Percentiles rank a stretch among this genome's conserved stretches.
Conservation (phyloP, 768 basidiomycete species). For the Pleurotus platypus region DNA sequence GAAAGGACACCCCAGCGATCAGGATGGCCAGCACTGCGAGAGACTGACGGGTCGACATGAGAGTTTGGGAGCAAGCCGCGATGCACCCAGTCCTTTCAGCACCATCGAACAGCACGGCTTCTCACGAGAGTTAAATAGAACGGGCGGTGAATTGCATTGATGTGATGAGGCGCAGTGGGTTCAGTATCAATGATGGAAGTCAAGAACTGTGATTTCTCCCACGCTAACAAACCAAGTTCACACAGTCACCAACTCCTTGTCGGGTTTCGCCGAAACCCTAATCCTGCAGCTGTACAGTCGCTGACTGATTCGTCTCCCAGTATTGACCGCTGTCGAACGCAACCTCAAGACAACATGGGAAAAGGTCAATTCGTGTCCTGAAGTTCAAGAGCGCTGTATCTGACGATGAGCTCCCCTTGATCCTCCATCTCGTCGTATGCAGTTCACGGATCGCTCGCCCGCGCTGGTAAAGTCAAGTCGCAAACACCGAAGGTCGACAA, state of each 20-base stretch:
- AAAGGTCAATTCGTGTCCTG: constrained; percentile 46
- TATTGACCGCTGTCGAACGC: constrained; percentile 22
- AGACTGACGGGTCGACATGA: neutral
- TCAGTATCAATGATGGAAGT: too few species aligned
- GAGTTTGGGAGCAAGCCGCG: too few species aligned
- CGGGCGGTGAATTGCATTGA: too few species aligned
- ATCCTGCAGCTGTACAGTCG: constrained; percentile 39
- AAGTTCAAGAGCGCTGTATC: constrained; percentile 9
- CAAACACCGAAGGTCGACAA: constrained; percentile 97
- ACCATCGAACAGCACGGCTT: too few species aligned
- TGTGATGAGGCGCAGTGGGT: too few species aligned
- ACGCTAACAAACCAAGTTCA: neutral
- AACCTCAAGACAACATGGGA: constrained; percentile 71
- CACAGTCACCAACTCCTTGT: neutral
- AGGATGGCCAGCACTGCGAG: neutral
- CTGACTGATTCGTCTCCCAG: constrained; percentile 18
- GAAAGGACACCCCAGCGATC: neutral
- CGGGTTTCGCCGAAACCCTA: constrained; percentile 29
- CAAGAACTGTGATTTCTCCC: too few species aligned
- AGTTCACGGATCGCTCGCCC: constrained; percentile 99
- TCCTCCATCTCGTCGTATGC: constrained; percentile 9
- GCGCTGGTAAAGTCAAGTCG: constrained; percentile 99
- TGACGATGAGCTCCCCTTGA: neutral
- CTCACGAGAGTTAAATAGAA: too few species aligned
- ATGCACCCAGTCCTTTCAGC: too few species aligned